Base-by-base conservation (phyloP, 805 yeast species). In the Hanseniaspora lachancei region DNA sequence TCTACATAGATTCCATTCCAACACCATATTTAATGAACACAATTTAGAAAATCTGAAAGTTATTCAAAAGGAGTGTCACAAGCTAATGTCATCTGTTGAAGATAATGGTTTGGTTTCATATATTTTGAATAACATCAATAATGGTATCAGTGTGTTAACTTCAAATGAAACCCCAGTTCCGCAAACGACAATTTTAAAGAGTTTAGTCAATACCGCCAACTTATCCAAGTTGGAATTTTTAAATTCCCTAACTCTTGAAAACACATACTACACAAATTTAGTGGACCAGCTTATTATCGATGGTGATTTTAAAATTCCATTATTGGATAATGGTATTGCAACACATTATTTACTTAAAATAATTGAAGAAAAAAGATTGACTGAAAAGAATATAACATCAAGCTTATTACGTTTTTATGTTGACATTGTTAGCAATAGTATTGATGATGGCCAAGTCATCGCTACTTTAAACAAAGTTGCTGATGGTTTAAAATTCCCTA, bases 401-500 rank as follows among this genome's bases (percentile, higher is more conserved):
- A n/a, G 15, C 1, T 47, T 21, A 24, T 20, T 48, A 13, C 12
- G 18, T 15, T 35, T 48, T 27, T 56, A 21, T 38, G 24, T 23
- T 44, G 39, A 50, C 12, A 44, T 43, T n/a, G 32, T 15, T 5
- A 5, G n/a, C 27, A 35, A 49, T 41, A 32, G 42, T 13, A 56
- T 47, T 23, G 23, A 55, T 16, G 68, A 66, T 35, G 54, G 53
- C 4, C 54, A 58, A 10, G 59, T 63, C 5, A 40, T 66, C 7
- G 16, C 55, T 1, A 38, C 61, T 24, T 63, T 63, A 12, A 49
- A 60, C 1, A 18, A 39, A 3, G 15, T 68, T 1, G 44, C 73
- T 20, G 54, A 63, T 2, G 47, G 60, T 0, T 58, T 71, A 2
- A 62, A 63, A 9, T 78, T 78, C 58, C 82, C 82, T 0, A 66